These are phyloP conservation scores for Corrigiola litoralis DNA, from an alignment of 179 eudicot genomes.

Conservation along the genomic window DNA sequence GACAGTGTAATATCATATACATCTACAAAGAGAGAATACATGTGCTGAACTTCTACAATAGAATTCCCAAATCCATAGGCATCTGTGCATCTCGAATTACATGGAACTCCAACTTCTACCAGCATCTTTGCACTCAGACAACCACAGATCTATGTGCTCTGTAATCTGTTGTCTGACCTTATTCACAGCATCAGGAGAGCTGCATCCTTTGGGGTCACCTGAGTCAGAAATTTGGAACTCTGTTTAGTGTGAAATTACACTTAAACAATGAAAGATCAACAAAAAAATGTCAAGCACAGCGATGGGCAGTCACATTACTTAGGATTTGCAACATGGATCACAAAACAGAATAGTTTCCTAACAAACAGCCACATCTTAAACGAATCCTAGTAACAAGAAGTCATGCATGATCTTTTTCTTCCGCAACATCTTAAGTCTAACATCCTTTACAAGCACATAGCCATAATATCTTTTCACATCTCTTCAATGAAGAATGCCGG, in stretches of 20 bases:
- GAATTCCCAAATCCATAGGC: neutral
- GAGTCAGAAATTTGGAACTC: conserved; percentile 6
- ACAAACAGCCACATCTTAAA: too few relatives aligned
- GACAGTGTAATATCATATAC: neutral
- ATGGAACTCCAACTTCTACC: conserved; percentile 48
- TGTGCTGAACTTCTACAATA: neutral
- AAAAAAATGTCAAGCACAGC: too few relatives aligned
- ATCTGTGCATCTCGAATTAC: conserved; percentile 12
- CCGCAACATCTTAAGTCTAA: too few relatives aligned
- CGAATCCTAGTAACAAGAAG: too few relatives aligned
- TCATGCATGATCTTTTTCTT: too few relatives aligned
- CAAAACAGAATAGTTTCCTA: too few relatives aligned
- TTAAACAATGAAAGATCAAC: neutral
- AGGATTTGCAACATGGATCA: too few relatives aligned
- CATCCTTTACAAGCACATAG: too few relatives aligned
- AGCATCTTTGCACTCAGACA: conserved; percentile 66
- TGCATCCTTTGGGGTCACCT: conserved; percentile 71
- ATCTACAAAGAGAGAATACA: neutral
- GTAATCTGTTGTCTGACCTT: conserved; percentile 75
- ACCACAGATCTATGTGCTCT: conserved; percentile 81
- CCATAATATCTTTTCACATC: too few relatives aligned
- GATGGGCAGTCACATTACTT: too few relatives aligned
- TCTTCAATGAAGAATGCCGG: too few relatives aligned
- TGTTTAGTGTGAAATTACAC: neutral
- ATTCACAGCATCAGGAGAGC: conserved; percentile 80